Percentiles rank a stretch among this genome's conserved stretches.
phyloP scores from a whole-genome alignment of 306 rosid genomes.

The Carpinus fangiana region DNA sequence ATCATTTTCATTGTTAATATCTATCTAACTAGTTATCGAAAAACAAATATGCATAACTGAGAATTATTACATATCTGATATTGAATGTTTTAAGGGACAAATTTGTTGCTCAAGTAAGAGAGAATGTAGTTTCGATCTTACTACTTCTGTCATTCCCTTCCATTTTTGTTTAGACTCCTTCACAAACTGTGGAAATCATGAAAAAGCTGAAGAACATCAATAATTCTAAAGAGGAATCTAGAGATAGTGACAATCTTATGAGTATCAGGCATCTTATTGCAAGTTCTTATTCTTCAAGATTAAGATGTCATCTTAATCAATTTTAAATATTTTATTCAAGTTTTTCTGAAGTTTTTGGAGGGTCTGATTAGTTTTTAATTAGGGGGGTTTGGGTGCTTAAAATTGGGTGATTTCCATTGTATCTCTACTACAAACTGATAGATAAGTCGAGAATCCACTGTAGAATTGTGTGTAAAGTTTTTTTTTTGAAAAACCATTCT shows the following conservation, averaged over 20 bases:
- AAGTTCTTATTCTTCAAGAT: not conserved
- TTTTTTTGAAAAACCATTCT: no score
- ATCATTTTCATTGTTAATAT: not conserved
- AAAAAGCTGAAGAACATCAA: not conserved
- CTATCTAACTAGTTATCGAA: not conserved
- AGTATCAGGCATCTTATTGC: not conserved
- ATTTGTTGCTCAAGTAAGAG: not conserved
- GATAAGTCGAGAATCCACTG: not conserved
- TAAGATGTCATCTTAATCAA: not conserved
- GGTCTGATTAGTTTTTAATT: not conserved
- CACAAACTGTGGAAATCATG: not conserved
- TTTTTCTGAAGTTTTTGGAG: not conserved
- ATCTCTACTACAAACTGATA: not conserved
- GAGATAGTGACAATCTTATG: not conserved
- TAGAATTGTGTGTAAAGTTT: not conserved
- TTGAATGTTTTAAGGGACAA: not conserved
- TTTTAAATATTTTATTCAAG: not conserved
- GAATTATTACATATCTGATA: not conserved
- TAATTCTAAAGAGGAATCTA: not conserved
- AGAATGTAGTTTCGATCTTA: not conserved
- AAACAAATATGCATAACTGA: not conserved
- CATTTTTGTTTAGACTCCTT: not conserved
- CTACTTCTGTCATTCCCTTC: not conserved
- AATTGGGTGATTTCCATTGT: not conserved
- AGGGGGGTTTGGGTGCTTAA: not conserved